Conservation (phyloP, 176 grass and related monocot genomes). For the barley (Hordeum vulgare) region DNA sequence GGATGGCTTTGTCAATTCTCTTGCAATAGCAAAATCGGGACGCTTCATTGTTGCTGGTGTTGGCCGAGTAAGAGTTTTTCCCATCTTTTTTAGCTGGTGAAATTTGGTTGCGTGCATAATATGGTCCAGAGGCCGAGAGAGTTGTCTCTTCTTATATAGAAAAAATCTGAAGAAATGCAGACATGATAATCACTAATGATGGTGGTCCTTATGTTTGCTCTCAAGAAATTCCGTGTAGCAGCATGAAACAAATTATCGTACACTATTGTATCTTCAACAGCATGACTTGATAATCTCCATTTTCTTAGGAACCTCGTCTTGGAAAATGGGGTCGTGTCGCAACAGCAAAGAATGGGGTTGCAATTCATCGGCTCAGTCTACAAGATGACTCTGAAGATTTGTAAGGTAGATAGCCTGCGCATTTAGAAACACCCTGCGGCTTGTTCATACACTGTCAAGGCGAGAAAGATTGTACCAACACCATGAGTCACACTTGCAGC, state of each 20-base stretch:
- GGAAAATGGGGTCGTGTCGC: constrained; percentile 49
- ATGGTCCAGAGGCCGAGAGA: neutral
- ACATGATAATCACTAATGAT: neutral
- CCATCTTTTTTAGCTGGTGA: neutral
- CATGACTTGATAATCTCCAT: neutral
- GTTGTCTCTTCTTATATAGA: neutral
- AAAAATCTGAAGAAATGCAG: neutral
- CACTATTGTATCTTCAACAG: neutral
- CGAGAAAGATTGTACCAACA: neutral
- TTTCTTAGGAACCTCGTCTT: constrained; percentile 53
- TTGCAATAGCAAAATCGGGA: constrained; percentile 58
- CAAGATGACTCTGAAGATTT: constrained; percentile 19
- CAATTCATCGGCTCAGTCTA: constrained; percentile 44
- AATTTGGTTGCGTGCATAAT: neutral
- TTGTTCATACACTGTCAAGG: neutral
- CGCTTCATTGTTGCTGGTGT: constrained; percentile 63
- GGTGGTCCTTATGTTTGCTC: neutral
- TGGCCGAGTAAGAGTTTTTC: constrained; percentile 40
- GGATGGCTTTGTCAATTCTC: constrained; percentile 69
- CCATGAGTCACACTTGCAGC: neutral
- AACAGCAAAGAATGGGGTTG: constrained; percentile 51
- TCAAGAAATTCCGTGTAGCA: neutral
- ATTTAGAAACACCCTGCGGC: neutral
- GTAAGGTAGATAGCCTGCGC: neutral
- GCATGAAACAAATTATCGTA: neutral